Percentiles rank a stretch among this genome's conserved stretches.
Evolutionary conservation across 352 stramenopile species (phyloP).

Genomic region (Plasmopara muralis): DNA sequence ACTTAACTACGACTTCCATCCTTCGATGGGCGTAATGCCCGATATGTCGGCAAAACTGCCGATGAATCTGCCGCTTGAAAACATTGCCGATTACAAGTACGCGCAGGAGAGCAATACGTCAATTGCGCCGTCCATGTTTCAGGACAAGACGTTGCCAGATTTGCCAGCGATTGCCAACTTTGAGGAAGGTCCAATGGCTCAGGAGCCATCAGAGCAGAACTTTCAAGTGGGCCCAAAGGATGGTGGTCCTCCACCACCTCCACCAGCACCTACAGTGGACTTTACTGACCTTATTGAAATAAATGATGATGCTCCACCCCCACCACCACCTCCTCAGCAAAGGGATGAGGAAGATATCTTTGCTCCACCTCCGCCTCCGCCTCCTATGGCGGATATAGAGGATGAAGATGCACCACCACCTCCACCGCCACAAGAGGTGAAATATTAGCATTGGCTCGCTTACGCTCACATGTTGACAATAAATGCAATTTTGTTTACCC

Average conservation of each 20-base stretch:
- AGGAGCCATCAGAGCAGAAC: constrained; percentile 49
- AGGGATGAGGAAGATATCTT: constrained; percentile 36
- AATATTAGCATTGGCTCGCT: background rate
- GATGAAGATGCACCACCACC: constrained; percentile 47
- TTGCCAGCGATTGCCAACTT: constrained; percentile 59
- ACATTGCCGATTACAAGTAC: constrained; percentile 78
- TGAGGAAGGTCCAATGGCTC: constrained; percentile 48
- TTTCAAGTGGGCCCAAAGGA: constrained; percentile 67
- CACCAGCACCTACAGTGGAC: constrained; percentile 48
- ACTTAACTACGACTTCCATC: constrained; percentile 77
- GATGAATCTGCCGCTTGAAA: constrained; percentile 69
- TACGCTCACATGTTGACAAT: background rate
- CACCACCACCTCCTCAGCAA: constrained; percentile 37
- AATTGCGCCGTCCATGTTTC: constrained; percentile 80
- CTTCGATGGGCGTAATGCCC: constrained; percentile 55
- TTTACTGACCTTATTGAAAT: constrained; percentile 53
- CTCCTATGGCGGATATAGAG: constrained; percentile 23
- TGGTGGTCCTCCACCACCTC: constrained; percentile 50
- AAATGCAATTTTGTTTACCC: background rate
- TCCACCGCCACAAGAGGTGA: constrained; percentile 36
- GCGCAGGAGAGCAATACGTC: constrained; percentile 52
- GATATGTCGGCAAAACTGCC: constrained; percentile 70
- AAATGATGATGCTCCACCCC: constrained; percentile 37
- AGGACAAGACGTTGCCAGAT: constrained; percentile 73
- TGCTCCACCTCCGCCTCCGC: constrained; percentile 34